Evolutionary conservation across 2,329 filamentous ascomycete species (phyloP).

Genomic region (Neonectria ditissima): DNA sequence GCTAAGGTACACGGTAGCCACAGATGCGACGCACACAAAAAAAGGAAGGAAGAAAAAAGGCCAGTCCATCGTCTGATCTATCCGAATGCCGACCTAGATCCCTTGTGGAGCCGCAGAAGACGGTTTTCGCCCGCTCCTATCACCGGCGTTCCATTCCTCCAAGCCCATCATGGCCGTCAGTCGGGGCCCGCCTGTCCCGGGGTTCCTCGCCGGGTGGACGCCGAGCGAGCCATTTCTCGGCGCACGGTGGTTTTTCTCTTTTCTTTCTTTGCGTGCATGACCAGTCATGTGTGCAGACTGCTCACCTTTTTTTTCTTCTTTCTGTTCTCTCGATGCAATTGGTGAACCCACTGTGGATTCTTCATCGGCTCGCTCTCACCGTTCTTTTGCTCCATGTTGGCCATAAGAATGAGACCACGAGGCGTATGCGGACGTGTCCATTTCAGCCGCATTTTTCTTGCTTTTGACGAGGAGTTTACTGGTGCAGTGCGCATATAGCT

Average conservation of each 20-base stretch:
- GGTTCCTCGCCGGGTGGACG: slow-evolving; percentile 13
- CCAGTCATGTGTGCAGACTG: neutral
- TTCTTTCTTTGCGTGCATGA: neutral
- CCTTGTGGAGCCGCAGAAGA: neutral
- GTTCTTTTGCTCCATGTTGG: slow-evolving; percentile 11
- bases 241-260: neutral
- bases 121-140: slow-evolving; percentile 10
- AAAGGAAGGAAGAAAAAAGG: neutral
- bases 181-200: slow-evolving; percentile 12
- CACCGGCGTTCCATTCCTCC: slow-evolving; percentile 9
- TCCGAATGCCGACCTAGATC: slow-evolving; percentile 21
- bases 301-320: neutral
- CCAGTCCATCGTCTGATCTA: slow-evolving; percentile 17
- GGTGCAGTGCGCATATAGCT: neutral
- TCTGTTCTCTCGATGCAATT: neutral
- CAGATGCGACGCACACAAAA: slow-evolving; percentile 3
- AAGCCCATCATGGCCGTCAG: slow-evolving; percentile 4
- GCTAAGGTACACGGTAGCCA: slow-evolving; percentile 9
- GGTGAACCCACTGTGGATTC: neutral
- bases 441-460: neutral
- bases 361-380: slow-evolving; percentile 10
- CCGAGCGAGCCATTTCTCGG: slow-evolving; percentile 23
- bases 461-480: neutral
- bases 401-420: slow-evolving; percentile 4
- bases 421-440: neutral